Evolutionary conservation across 129 eudicot genomes (phyloP).

Genomic region (Flaveria sonorensis): DNA sequence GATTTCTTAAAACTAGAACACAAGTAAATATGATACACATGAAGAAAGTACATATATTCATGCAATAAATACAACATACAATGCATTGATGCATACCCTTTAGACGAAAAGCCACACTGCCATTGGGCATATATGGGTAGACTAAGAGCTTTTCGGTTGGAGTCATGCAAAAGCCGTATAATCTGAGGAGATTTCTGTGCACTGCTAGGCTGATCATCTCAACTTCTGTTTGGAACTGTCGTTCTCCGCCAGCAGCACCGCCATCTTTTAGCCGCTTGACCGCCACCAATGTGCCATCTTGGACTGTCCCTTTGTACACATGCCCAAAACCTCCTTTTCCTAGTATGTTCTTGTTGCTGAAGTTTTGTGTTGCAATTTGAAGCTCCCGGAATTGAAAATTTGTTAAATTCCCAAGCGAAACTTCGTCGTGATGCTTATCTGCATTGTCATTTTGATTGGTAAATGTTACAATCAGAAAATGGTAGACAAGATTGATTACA

Average conservation of each 20-base stretch:
- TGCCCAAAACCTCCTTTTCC: constrained; percentile 93
- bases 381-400: constrained; percentile 73
- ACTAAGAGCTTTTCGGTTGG: constrained; percentile 74
- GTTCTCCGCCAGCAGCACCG: constrained; percentile 60
- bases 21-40: neutral
- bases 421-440: constrained; percentile 70
- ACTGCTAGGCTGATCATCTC: constrained; percentile 91
- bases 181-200: constrained; percentile 76
- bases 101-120: constrained; percentile 89
- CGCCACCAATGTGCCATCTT: constrained; percentile 73
- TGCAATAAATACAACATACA: neutral
- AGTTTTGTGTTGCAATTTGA: constrained; percentile 76
- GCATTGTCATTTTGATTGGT: constrained; percentile 19
- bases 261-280: constrained; percentile 90
- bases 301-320: constrained; percentile 77
- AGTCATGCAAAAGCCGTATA: constrained; percentile 86
- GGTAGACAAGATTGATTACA: neutral
- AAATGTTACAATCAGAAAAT: neutral
- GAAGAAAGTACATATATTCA: constrained; percentile 9
- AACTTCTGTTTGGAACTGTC: constrained; percentile 82
- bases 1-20: constrained; percentile 16
- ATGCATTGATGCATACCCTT: constrained; percentile 57
- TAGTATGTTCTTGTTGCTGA: constrained; percentile 72
- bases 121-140: constrained; percentile 87
- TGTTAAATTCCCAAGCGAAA: constrained; percentile 74